These are phyloP conservation scores for Ophiostoma piceae DNA, from an alignment of 2,329 filamentous ascomycete genomes.

Conservation along the genomic window DNA sequence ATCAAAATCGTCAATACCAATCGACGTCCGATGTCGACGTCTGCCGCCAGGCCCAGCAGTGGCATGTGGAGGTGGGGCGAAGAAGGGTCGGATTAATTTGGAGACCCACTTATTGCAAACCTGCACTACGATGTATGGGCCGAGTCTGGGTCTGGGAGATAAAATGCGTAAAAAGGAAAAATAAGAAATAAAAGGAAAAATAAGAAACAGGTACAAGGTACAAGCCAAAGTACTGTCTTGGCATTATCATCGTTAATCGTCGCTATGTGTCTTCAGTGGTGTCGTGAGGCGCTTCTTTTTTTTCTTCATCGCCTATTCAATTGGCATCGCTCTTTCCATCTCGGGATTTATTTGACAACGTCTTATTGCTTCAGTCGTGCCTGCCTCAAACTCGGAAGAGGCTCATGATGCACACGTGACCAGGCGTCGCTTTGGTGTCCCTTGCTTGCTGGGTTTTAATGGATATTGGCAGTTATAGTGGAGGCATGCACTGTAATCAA, in stretches of 20 bases:
- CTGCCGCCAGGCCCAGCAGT: neutral
- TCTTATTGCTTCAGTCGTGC: neutral
- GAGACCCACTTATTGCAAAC: constrained; percentile 11
- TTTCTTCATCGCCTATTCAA: too few species aligned
- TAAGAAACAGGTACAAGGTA: neutral
- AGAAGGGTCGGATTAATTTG: constrained; percentile 3
- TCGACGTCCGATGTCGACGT: neutral
- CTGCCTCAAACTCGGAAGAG: neutral
- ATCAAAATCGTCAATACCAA: too few species aligned
- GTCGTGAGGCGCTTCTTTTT: too few species aligned
- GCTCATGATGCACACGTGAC: constrained; percentile 19
- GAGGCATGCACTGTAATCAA: constrained; percentile 1
- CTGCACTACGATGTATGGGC: neutral
- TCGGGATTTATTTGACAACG: too few species aligned
- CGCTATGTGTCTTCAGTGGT: neutral
- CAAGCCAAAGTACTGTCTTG: neutral
- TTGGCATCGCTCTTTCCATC: neutral
- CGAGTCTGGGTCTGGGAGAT: neutral
- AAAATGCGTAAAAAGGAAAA: neutral
- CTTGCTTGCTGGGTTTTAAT: neutral
- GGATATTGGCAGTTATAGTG: neutral
- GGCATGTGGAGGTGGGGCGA: constrained; percentile 13
- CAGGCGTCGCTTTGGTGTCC: constrained; percentile 22
- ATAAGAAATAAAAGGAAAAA: neutral
- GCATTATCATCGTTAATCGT: neutral